These are phyloP conservation scores for Aspergillus sparsus DNA, from an alignment of 495 filamentous ascomycete species.

Conservation along the genomic window DNA sequence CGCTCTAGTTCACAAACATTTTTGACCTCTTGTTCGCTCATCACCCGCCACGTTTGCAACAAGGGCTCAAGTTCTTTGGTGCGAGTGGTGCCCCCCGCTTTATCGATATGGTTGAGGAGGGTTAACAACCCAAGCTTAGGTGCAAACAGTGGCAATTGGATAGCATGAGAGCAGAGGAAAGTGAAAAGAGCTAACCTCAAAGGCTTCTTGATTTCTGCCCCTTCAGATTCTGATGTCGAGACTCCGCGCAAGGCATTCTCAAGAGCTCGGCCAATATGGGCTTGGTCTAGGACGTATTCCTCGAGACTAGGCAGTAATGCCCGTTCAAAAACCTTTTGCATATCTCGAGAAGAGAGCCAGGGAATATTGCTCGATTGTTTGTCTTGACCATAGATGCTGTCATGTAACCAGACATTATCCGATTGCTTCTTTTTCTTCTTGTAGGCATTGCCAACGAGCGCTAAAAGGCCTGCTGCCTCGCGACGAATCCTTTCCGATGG, in stretches of 20 bases:
- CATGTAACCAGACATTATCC: conserved; percentile 49
- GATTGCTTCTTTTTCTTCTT: conserved; percentile 42
- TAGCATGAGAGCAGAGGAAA: conserved; percentile 74
- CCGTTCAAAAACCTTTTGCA: conserved; percentile 59
- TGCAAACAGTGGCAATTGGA: conserved; percentile 62
- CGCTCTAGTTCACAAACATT: conserved; percentile 56
- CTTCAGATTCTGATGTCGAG: conserved; percentile 36
- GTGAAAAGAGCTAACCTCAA: conserved; percentile 63
- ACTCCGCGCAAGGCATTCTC: conserved; percentile 55
- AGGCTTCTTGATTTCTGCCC: conserved; percentile 63
- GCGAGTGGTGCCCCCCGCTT: conserved; percentile 63
- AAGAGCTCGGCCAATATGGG: conserved; percentile 61
- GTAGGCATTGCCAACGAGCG: conserved; percentile 49
- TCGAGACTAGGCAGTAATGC: conserved; percentile 71
- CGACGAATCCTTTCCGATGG: conserved; percentile 69
- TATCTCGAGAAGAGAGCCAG: conserved; percentile 61
- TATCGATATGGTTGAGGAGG: conserved; percentile 69
- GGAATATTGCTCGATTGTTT: conserved; percentile 50
- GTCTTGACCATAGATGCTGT: conserved; percentile 59
- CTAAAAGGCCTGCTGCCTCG: conserved; percentile 66
- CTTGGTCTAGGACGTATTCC: conserved; percentile 76
- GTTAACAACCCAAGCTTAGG: conserved; percentile 69
- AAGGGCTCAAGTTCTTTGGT: conserved; percentile 69
- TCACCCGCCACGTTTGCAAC: conserved; percentile 62
- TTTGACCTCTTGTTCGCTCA: conserved; percentile 46